These are phyloP conservation scores for Cryphonectria radicalis DNA, from an alignment of 2,329 filamentous ascomycete genomes.

Conservation along the genomic window DNA sequence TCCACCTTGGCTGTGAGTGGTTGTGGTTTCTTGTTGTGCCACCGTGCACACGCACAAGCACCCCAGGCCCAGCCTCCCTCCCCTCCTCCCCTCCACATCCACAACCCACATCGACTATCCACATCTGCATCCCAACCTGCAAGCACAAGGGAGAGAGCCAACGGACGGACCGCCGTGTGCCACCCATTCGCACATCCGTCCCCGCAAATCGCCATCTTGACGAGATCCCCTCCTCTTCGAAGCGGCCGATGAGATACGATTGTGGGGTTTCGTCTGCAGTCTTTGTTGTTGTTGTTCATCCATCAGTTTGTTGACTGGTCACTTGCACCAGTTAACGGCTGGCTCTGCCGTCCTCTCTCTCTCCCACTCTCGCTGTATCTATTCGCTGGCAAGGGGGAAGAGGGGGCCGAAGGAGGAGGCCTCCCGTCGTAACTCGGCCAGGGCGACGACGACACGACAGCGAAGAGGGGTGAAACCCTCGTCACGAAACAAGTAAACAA, in stretches of 20 bases:
- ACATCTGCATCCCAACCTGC: not conserved
- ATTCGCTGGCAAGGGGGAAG: not conserved
- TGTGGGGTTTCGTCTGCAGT: not conserved
- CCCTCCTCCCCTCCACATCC: not conserved
- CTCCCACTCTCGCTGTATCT: not conserved
- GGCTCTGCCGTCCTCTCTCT: not conserved
- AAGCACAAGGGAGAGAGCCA: not conserved
- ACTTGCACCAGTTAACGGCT: not conserved
- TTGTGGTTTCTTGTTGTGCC: not conserved
- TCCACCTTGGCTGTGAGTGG: not conserved
- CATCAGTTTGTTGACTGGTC: not conserved
- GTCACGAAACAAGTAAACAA: not conserved
- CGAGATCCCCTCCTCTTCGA: conserved; percentile 2
- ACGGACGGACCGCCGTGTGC: conserved; percentile 6
- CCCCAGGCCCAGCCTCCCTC: not conserved
- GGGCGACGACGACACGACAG: not conserved
- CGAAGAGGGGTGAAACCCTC: not conserved
- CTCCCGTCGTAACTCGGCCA: not conserved
- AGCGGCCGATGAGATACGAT: conserved; percentile 11
- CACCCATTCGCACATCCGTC: not conserved
- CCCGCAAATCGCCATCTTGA: conserved; percentile 16
- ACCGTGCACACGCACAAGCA: not conserved
- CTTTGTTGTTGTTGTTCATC: not conserved
- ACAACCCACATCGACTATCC: not conserved
- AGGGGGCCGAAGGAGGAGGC: not conserved